Percentiles rank a stretch among this genome's conserved stretches.
Evolutionary conservation across 2,329 filamentous ascomycete genomes (phyloP).

Genomic region (Beauveria rudraprayagi): DNA sequence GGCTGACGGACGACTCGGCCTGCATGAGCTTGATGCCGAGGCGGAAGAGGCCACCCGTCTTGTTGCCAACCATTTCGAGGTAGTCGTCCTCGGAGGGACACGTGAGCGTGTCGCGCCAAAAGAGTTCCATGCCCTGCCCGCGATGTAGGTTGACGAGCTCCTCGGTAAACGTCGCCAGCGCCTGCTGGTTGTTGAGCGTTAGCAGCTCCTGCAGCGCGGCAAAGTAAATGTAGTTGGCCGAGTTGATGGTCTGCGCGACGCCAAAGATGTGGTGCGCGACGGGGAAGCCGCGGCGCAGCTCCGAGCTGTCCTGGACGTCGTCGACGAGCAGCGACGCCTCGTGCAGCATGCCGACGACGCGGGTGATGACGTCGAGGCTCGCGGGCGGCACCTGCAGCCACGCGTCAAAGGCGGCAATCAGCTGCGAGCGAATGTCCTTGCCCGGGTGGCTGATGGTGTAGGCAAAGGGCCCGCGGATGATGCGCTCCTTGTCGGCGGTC

Average conservation of each 20-base stretch:
- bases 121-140: constrained; percentile 85
- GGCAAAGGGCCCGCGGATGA: constrained; percentile 70
- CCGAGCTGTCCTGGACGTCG: constrained; percentile 77
- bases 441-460: constrained; percentile 73
- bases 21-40: constrained; percentile 85
- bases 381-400: constrained; percentile 68
- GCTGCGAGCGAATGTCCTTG: constrained; percentile 74
- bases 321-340: constrained; percentile 77
- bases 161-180: constrained; percentile 67
- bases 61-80: constrained; percentile 89
- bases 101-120: constrained; percentile 78
- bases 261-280: constrained; percentile 82
- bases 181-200: constrained; percentile 58
- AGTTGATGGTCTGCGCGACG: constrained; percentile 81
- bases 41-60: constrained; percentile 80
- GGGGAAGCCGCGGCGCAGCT: constrained; percentile 68
- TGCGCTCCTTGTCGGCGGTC: constrained; percentile 67
- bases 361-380: constrained; percentile 66
- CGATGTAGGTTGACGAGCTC: constrained; percentile 79
- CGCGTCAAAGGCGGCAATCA: constrained; percentile 73
- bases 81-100: constrained; percentile 84
- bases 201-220: constrained; percentile 66
- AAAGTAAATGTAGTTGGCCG: constrained; percentile 86
- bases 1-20: constrained; percentile 48
- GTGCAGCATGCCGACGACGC: constrained; percentile 77